phyloP scores from a whole-genome alignment of 208 protist species.

The Acanthamoeba rhysodes region DNA sequence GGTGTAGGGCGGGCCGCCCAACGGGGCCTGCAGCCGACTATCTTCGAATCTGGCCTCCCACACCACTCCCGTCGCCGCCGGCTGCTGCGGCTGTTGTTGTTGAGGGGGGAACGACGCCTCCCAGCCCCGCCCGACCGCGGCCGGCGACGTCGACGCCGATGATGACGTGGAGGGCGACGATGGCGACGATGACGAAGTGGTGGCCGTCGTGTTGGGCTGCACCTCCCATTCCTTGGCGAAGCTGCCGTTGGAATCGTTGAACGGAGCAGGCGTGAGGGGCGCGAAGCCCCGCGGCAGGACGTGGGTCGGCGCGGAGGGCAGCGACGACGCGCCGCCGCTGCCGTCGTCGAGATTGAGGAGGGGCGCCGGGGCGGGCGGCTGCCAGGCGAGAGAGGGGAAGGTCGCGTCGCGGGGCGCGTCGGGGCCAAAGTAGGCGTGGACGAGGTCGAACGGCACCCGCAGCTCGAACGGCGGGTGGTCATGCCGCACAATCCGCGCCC shows the following conservation, averaged over 20 bases:
- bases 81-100: not conserved
- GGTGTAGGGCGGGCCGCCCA: too few relatives aligned
- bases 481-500: not conserved
- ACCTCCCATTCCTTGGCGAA: conserved; percentile 2
- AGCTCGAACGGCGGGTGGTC: conserved; percentile 53
- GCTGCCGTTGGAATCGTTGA: too few relatives aligned
- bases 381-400: conserved; percentile 19
- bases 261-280: too few relatives aligned
- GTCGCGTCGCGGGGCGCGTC: not conserved
- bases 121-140: not conserved
- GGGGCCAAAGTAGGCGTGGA: conserved; percentile 1
- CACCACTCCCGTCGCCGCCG: too few relatives aligned
- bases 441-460: not conserved
- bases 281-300: not conserved
- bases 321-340: too few relatives aligned
- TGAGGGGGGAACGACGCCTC: not conserved
- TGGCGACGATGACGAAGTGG: too few relatives aligned
- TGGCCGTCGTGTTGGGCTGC: not conserved
- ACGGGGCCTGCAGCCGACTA: too few relatives aligned
- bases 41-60: too few relatives aligned
- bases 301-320: too few relatives aligned
- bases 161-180: too few relatives aligned
- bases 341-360: too few relatives aligned
- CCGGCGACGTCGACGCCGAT: not conserved
- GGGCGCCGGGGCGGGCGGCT: not conserved